Percentiles rank a stretch among this genome's conserved stretches.
Conservation (phyloP, 2,329 filamentous ascomycete species). For the Monilinia fructigena region DNA sequence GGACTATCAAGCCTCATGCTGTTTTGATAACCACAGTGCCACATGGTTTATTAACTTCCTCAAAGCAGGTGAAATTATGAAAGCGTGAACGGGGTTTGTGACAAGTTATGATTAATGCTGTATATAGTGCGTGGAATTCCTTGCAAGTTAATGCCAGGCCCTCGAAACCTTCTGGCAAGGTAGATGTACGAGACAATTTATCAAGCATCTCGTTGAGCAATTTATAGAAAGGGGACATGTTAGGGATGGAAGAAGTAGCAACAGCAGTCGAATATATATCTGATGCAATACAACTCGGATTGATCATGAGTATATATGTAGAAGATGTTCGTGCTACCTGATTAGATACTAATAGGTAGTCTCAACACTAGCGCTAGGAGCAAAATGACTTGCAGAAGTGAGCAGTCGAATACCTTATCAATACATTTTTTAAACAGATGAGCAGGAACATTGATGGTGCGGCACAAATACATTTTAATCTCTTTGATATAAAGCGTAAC, state of each 20-base stretch:
- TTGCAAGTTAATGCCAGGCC: neutral
- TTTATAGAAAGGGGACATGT: neutral
- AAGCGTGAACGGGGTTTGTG: neutral
- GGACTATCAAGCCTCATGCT: neutral
- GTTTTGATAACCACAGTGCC: neutral
- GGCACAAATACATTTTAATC: too few species aligned
- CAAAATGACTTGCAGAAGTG: neutral
- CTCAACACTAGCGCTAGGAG: neutral
- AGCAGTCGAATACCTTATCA: neutral
- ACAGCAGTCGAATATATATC: neutral
- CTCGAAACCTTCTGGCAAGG: conserved; percentile 4
- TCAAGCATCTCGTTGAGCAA: neutral
- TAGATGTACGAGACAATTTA: neutral
- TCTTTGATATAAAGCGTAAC: too few species aligned
- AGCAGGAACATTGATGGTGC: too few species aligned
- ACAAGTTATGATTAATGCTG: neutral
- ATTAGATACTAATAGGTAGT: too few species aligned
- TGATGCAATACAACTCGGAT: neutral
- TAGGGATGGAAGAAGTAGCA: neutral
- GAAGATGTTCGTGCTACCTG: neutral
- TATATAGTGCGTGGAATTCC: neutral
- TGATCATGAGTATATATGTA: neutral
- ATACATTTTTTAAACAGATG: too few species aligned
- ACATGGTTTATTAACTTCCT: neutral
- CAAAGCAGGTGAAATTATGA: neutral